Conservation (phyloP, 1,284 basidiomycete genomes). For the Psilocybe mexicana region DNA sequence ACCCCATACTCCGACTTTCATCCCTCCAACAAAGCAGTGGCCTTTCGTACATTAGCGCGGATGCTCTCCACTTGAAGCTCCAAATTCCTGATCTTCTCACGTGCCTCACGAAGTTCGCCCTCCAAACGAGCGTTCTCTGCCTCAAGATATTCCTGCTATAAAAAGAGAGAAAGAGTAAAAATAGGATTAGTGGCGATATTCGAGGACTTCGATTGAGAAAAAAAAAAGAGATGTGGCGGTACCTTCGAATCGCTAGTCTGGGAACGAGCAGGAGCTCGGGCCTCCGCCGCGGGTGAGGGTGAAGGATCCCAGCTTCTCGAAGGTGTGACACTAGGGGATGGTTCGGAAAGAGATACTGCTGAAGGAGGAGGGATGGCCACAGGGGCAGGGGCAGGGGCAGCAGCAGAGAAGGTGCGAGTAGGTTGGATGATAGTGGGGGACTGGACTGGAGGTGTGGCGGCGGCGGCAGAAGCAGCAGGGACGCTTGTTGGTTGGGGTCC, state of each 20-base stretch:
- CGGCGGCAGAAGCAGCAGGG: conserved; percentile 24
- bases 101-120: conserved; percentile 70
- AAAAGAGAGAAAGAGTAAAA: too few relatives aligned
- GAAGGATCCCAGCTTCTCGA: conserved; percentile 19
- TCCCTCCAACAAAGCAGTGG: conserved; percentile 48
- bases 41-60: conserved; percentile 72
- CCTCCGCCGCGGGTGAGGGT: conserved; percentile 21
- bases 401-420: conserved; percentile 33
- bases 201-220: too few relatives aligned
- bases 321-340: conserved; percentile 11
- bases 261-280: conserved; percentile 22
- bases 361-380: conserved; percentile 25
- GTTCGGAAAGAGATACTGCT: conserved; percentile 24
- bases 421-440: conserved; percentile 26
- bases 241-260: conserved; percentile 23
- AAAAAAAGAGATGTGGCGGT: background rate
- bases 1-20: background rate
- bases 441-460: conserved; percentile 23
- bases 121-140: conserved; percentile 65
- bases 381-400: conserved; percentile 31
- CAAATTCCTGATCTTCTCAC: conserved; percentile 76
- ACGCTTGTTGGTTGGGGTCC: conserved; percentile 35
- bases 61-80: conserved; percentile 82
- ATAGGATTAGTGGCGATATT: too few relatives aligned
- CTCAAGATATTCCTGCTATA: conserved; percentile 25